These are phyloP conservation scores for Dactylella cylindrospora DNA, from an alignment of 2,329 filamentous ascomycete species.

Conservation along the genomic window DNA sequence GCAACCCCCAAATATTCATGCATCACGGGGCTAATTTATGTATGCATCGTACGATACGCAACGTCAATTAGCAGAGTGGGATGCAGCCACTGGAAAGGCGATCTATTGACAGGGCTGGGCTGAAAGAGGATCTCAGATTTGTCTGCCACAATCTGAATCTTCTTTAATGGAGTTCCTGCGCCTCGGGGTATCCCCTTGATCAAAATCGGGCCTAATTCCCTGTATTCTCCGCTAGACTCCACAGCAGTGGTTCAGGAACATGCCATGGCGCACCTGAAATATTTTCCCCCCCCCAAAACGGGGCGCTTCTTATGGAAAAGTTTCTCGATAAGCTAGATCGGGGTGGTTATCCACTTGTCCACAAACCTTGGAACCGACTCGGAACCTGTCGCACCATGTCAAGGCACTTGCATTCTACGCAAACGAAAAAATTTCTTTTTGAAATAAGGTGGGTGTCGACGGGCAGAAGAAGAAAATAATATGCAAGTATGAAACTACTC, in stretches of 20 bases:
- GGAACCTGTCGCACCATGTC: conserved; percentile 38
- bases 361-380: conserved; percentile 37
- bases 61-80: not conserved
- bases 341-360: conserved; percentile 32
- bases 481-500: conserved; percentile 43
- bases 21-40: too few relatives aligned
- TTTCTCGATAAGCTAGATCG: conserved; percentile 24
- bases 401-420: too few relatives aligned
- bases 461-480: conserved; percentile 27
- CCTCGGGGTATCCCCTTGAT: too few relatives aligned
- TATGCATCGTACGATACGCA: conserved; percentile 31
- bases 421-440: too few relatives aligned
- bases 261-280: conserved; percentile 41
- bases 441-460: conserved; percentile 31
- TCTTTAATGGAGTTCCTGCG: conserved; percentile 28
- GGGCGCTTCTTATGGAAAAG: conserved; percentile 13
- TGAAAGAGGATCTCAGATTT: conserved; percentile 14
- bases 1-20: too few relatives aligned
- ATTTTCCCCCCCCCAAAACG: conserved; percentile 30
- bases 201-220: conserved; percentile 17
- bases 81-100: conserved; percentile 26
- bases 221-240: conserved; percentile 22
- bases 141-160: too few relatives aligned
- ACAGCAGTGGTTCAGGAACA: conserved; percentile 42
- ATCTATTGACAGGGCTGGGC: conserved; percentile 24